Evolutionary conservation across 345 rosid species (phyloP).

Genomic region (Eucalyptus tenuipes): DNA sequence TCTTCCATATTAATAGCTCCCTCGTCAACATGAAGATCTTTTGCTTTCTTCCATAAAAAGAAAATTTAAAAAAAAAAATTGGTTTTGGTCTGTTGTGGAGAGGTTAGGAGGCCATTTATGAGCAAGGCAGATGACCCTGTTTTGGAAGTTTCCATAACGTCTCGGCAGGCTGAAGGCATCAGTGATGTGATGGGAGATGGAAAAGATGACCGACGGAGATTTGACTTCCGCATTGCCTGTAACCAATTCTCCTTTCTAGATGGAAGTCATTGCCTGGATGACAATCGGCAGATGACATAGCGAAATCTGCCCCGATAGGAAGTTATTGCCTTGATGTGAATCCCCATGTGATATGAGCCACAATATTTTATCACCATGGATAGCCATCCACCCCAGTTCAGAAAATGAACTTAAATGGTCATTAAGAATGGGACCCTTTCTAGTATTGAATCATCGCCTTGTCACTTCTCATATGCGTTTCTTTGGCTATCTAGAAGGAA

Average conservation of each 20-base stretch:
- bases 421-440: neutral
- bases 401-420: neutral
- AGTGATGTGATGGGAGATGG: neutral
- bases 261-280: neutral
- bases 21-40: neutral
- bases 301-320: neutral
- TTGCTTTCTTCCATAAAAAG: neutral
- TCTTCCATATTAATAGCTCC: neutral
- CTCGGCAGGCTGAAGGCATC: neutral
- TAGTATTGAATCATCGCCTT: neutral
- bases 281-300: neutral
- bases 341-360: neutral
- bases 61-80: neutral
- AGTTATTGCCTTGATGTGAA: neutral
- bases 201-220: neutral
- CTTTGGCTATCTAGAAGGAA: neutral
- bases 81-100: neutral
- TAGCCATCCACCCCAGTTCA: neutral
- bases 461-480: neutral
- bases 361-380: accelerated
- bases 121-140: neutral
- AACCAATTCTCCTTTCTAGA: neutral
- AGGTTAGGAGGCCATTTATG: neutral
- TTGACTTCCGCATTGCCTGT: neutral
- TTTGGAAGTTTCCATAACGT: neutral